Percentiles rank a stretch among this genome's conserved stretches.
These are phyloP conservation scores for Saccharomyces hybrid DNA, from an alignment of 1,139 yeast genomes.

Conservation along the genomic window DNA sequence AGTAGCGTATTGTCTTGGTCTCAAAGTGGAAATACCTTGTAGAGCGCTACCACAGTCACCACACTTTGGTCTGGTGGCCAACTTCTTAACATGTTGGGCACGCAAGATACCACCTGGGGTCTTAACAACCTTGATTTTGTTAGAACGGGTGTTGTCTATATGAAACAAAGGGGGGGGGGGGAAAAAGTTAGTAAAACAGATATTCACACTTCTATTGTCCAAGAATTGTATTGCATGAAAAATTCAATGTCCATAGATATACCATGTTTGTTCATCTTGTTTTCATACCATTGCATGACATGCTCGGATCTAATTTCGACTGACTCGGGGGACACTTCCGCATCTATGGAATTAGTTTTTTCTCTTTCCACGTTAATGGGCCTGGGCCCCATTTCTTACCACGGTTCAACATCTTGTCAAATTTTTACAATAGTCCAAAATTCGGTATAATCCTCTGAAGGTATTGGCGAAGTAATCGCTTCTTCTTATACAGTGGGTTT, in stretches of 20 bases:
- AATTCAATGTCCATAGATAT: neutral
- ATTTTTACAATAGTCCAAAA: neutral
- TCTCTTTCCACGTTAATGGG: neutral
- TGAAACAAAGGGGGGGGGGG: constrained; percentile 6
- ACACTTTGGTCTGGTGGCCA: constrained; percentile 93
- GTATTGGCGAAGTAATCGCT: no score
- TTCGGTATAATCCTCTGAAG: neutral
- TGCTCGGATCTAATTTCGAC: no score
- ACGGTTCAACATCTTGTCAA: neutral
- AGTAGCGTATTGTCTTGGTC: constrained; percentile 96
- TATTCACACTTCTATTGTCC: neutral
- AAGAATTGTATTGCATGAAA: neutral
- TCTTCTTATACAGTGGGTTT: neutral
- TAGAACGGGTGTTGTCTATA: constrained; percentile 94
- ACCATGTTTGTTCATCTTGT: neutral
- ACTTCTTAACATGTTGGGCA: constrained; percentile 95
- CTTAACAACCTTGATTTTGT: constrained; percentile 98
- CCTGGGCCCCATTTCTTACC: neutral
- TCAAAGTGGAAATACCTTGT: constrained; percentile 85
- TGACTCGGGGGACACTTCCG: no score
- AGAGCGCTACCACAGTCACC: constrained; percentile 95
- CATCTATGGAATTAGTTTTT: neutral
- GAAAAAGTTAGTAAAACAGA: constrained; percentile 35
- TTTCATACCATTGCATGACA: no score
- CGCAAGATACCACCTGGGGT: constrained; percentile 99